phyloP scores from a whole-genome alignment of 805 yeast genomes.

The Ogataea naganishii region DNA sequence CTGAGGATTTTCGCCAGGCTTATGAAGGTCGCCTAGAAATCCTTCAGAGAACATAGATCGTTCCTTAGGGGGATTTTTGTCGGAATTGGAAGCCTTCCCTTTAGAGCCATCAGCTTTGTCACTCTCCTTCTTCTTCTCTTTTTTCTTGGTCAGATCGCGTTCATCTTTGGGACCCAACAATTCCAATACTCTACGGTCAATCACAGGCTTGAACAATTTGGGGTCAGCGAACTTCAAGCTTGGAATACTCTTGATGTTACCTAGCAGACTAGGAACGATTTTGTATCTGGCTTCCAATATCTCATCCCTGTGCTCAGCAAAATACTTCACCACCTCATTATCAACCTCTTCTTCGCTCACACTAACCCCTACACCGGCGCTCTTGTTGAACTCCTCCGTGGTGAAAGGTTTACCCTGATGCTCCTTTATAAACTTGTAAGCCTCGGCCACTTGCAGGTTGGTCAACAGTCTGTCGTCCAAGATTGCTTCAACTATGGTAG shows the following conservation, averaged over 20 bases:
- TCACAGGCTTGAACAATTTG: slow-evolving; percentile 72
- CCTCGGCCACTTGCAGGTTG: slow-evolving; percentile 72
- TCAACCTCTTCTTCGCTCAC: slow-evolving; percentile 60
- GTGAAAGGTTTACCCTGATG: slow-evolving; percentile 36
- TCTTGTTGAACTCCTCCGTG: slow-evolving; percentile 44
- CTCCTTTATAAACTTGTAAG: slow-evolving; percentile 60
- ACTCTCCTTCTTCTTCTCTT: slow-evolving; percentile 46
- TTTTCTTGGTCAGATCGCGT: slow-evolving; percentile 76
- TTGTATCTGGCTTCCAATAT: slow-evolving; percentile 72
- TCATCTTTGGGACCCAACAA: slow-evolving; percentile 93
- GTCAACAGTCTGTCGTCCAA: slow-evolving; percentile 55
- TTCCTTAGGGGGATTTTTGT: slow-evolving; percentile 15
- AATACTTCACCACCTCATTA: slow-evolving; percentile 46
- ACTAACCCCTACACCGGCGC: slow-evolving; percentile 76
- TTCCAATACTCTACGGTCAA: slow-evolving; percentile 67
- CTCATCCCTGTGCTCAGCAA: slow-evolving; percentile 48
- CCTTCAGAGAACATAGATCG: slow-evolving; percentile 93
- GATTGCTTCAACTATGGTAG: slow-evolving; percentile 52
- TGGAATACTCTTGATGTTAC: slow-evolving; percentile 65
- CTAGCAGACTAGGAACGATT: slow-evolving; percentile 67
- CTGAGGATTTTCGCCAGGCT: slow-evolving; percentile 93
- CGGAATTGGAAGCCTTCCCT: slow-evolving; percentile 16
- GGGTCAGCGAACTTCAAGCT: slow-evolving; percentile 91
- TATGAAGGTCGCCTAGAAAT: slow-evolving; percentile 88
- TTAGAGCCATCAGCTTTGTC: slow-evolving; percentile 9